Conservation (phyloP, 768 basidiomycete genomes). For the Russula brevipes region DNA sequence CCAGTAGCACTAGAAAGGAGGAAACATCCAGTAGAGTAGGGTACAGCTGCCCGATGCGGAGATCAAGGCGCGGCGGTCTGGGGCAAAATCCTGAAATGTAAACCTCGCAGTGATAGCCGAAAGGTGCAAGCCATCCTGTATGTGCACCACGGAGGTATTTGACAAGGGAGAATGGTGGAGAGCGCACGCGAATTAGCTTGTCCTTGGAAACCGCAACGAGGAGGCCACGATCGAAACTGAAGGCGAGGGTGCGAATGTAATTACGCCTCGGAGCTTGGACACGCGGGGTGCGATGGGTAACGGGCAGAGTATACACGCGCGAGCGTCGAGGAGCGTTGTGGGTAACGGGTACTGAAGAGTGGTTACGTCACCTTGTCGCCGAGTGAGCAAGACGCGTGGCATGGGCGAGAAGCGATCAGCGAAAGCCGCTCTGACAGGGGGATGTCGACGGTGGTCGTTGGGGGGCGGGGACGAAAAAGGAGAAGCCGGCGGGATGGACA, state of each 20-base stretch:
- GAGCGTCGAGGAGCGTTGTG: background rate
- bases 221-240: background rate
- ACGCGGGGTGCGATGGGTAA: background rate
- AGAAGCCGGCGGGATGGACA: slow-evolving; percentile 15
- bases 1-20: background rate
- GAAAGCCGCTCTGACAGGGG: no score
- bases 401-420: no score
- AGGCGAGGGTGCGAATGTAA: background rate
- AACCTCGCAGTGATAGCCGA: background rate
- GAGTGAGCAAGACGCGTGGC: no score
- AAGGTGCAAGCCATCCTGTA: background rate
- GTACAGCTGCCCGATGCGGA: background rate
- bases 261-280: background rate
- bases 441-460: background rate
- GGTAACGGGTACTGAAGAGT: background rate
- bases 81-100: background rate
- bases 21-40: background rate
- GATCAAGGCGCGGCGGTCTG: background rate
- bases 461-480: slow-evolving; percentile 5
- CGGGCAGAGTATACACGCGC: background rate
- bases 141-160: background rate
- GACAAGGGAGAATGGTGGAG: background rate
- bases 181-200: background rate
- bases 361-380: no score
- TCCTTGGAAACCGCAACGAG: background rate